Evolutionary conservation across 2,329 filamentous ascomycete genomes (phyloP).

Genomic region (Colletotrichum sojae): DNA sequence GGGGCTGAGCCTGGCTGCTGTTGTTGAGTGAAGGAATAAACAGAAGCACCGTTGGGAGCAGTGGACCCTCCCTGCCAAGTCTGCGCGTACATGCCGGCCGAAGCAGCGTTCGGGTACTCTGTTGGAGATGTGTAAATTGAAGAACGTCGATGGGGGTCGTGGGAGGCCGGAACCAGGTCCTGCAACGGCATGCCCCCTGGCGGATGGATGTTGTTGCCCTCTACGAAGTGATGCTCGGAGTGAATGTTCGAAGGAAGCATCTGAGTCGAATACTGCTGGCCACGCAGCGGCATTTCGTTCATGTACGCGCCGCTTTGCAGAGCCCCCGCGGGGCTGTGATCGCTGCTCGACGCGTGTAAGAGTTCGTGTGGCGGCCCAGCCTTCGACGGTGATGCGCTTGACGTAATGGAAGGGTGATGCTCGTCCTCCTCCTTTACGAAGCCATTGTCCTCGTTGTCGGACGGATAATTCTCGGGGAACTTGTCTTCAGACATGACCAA

Average conservation of each 20-base stretch:
- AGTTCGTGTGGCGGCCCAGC: conserved; percentile 51
- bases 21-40: conserved; percentile 60
- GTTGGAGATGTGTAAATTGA: conserved; percentile 59
- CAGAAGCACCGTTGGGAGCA: conserved; percentile 55
- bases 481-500: conserved; percentile 69
- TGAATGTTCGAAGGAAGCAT: conserved; percentile 60
- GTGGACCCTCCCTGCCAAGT: conserved; percentile 62
- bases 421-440: conserved; percentile 61
- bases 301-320: conserved; percentile 55
- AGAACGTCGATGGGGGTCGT: conserved; percentile 61
- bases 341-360: conserved; percentile 52
- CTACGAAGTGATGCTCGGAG: conserved; percentile 57
- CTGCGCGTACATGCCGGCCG: conserved; percentile 57
- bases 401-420: conserved; percentile 52
- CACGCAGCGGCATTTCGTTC: conserved; percentile 60
- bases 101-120: conserved; percentile 61
- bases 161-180: conserved; percentile 61
- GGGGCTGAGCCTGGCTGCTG: conserved; percentile 49
- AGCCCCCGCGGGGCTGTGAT: conserved; percentile 52
- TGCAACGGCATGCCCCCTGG: conserved; percentile 55
- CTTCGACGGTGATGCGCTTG: conserved; percentile 54
- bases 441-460: conserved; percentile 62
- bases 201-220: conserved; percentile 53
- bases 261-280: conserved; percentile 56
- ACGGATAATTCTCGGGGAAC: conserved; percentile 61